A percentile compares a stretch with the other conserved stretches of the same genome.
Conservation (phyloP, 2,329 filamentous ascomycete species). For the Fusarium udum region DNA sequence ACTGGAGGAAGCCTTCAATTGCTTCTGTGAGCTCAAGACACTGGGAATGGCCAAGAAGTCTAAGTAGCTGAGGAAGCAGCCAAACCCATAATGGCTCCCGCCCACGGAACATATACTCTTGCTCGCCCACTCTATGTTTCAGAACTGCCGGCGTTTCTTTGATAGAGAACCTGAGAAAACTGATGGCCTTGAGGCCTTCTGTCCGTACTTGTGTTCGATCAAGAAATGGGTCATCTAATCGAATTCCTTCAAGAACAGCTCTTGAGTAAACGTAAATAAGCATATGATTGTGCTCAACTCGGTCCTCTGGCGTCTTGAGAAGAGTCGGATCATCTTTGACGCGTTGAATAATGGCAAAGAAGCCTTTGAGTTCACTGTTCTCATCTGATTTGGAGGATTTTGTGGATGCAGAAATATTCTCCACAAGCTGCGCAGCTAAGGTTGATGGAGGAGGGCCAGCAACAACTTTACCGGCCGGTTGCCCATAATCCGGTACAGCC, state of each 20-base stretch:
- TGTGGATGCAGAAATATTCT: slow-evolving; percentile 75
- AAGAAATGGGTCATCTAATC: slow-evolving; percentile 74
- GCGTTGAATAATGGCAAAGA: slow-evolving; percentile 67
- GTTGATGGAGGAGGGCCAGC: slow-evolving; percentile 74
- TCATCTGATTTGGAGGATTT: slow-evolving; percentile 71
- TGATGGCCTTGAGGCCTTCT: slow-evolving; percentile 76
- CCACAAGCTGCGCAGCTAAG: slow-evolving; percentile 86
- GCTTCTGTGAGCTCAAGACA: slow-evolving; percentile 59
- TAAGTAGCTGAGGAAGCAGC: slow-evolving; percentile 68
- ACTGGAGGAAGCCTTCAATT: slow-evolving; percentile 63
- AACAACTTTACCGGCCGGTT: slow-evolving; percentile 27
- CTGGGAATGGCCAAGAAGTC: slow-evolving; percentile 62
- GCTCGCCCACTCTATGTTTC: slow-evolving; percentile 53
- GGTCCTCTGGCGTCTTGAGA: slow-evolving; percentile 71
- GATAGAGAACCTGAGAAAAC: slow-evolving; percentile 79
- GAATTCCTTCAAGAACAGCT: slow-evolving; percentile 77
- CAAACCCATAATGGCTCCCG: slow-evolving; percentile 72
- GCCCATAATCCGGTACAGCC: slow-evolving; percentile 27
- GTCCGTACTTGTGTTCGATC: slow-evolving; percentile 62
- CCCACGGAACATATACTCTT: slow-evolving; percentile 61
- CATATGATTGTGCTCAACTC: slow-evolving; percentile 81
- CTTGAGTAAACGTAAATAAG: slow-evolving; percentile 85
- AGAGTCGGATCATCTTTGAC: slow-evolving; percentile 61
- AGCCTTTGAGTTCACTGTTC: slow-evolving; percentile 77
- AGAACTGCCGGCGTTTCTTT: slow-evolving; percentile 79